Conservation (phyloP, 202 grass and related monocot species). For the Tripidium arundinaceum region DNA sequence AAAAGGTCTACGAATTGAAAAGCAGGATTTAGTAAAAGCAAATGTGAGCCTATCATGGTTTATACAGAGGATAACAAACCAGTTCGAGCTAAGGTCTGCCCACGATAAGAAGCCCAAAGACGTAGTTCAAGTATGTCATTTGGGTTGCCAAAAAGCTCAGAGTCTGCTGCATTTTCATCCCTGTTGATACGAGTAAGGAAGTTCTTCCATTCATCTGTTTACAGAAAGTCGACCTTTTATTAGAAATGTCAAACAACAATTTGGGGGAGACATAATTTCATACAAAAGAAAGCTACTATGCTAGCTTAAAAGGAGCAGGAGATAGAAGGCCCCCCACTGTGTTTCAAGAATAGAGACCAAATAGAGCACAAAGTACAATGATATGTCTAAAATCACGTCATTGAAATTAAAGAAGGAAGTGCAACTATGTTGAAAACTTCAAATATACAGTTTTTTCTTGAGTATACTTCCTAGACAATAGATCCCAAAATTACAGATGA, state of each 20-base stretch:
- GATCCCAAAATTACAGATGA: not conserved
- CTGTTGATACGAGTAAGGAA: slow-evolving; percentile 76
- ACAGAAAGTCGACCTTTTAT: slow-evolving; percentile 17
- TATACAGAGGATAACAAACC: slow-evolving; percentile 46
- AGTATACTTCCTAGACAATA: not conserved
- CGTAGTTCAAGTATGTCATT: slow-evolving; percentile 73
- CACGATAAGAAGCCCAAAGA: slow-evolving; percentile 90
- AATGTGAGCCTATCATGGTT: not conserved
- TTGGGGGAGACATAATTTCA: not conserved
- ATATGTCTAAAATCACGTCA: too few relatives aligned
- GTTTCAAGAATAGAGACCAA: not conserved
- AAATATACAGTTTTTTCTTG: not conserved
- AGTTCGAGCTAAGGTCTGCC: slow-evolving; percentile 87
- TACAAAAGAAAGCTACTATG: not conserved
- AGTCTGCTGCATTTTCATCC: slow-evolving; percentile 73
- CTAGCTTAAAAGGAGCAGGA: not conserved
- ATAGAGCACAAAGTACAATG: not conserved
- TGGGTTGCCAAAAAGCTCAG: slow-evolving; percentile 58
- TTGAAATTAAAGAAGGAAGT: not conserved
- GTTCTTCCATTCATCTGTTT: slow-evolving; percentile 91
- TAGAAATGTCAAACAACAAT: slow-evolving; percentile 1
- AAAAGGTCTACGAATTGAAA: not conserved
- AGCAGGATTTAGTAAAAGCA: not conserved
- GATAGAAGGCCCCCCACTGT: not conserved
- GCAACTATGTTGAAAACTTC: not conserved